phyloP scores from a whole-genome alignment of 176 grass and related monocot species.

The Oryza rufipogon region DNA sequence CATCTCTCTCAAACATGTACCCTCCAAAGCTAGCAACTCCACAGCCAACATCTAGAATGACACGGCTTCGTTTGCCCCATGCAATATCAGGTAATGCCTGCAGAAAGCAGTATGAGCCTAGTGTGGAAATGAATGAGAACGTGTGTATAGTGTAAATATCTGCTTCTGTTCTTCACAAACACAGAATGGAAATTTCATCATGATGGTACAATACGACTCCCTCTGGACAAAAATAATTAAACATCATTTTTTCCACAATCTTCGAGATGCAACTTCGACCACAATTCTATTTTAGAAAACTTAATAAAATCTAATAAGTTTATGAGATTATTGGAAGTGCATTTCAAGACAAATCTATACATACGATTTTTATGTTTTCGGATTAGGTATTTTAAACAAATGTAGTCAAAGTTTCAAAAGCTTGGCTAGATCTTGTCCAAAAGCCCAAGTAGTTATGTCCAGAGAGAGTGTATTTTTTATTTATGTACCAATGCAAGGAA shows the following conservation, averaged over 20 bases:
- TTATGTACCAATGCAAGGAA: neutral
- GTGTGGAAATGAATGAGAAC: neutral
- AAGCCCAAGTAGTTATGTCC: too few species aligned
- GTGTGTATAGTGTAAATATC: neutral
- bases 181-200: constrained; percentile 5
- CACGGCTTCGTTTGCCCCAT: constrained; percentile 85
- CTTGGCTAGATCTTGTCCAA: too few species aligned
- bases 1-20: constrained; percentile 98
- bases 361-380: neutral
- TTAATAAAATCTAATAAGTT: too few species aligned
- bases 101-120: constrained; percentile 13
- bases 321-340: neutral
- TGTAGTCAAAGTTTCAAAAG: too few species aligned
- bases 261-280: neutral
- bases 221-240: neutral
- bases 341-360: neutral
- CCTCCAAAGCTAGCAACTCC: constrained; percentile 99
- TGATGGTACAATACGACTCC: neutral
- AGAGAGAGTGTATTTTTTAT: neutral
- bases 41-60: constrained; percentile 94
- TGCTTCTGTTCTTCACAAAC: neutral
- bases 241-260: neutral
- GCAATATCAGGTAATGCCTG: constrained; percentile 91
- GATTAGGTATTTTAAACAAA: neutral
- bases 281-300: too few species aligned